Evolutionary conservation across 371 early-diverging fungal genomes (phyloP).

Genomic region (Mortierella polycephala): DNA sequence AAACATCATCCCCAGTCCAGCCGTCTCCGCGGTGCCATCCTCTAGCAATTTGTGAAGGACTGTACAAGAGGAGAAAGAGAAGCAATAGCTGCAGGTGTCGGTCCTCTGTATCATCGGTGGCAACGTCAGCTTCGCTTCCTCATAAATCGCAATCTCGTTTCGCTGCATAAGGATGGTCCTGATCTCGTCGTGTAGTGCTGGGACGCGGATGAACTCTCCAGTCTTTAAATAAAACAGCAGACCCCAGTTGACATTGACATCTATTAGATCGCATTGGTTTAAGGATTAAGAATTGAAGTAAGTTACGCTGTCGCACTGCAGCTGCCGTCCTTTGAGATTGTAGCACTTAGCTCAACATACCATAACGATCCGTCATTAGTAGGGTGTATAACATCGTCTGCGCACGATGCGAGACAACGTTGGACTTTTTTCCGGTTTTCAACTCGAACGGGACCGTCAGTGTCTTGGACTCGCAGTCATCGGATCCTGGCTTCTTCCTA

Average conservation of each 20-base stretch:
- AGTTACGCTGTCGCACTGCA: too few relatives aligned
- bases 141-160: slow-evolving; percentile 76
- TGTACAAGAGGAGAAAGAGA: slow-evolving; percentile 70
- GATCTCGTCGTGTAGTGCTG: slow-evolving; percentile 72
- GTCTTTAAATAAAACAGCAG: slow-evolving; percentile 82
- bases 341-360: slow-evolving; percentile 45
- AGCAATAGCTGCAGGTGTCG: slow-evolving; percentile 80
- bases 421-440: slow-evolving; percentile 82
- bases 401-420: slow-evolving; percentile 77
- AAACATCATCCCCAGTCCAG: slow-evolving; percentile 69
- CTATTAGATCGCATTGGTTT: slow-evolving; percentile 40
- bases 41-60: slow-evolving; percentile 80
- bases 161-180: slow-evolving; percentile 76
- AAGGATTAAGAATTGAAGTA: neutral
- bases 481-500: neutral
- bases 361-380: slow-evolving; percentile 88
- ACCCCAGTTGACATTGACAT: slow-evolving; percentile 72
- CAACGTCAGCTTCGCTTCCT: slow-evolving; percentile 53
- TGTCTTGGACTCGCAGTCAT: slow-evolving; percentile 9
- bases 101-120: slow-evolving; percentile 78
- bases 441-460: slow-evolving; percentile 86
- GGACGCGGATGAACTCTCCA: slow-evolving; percentile 66
- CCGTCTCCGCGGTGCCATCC: slow-evolving; percentile 65
- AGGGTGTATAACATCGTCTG: slow-evolving; percentile 90
- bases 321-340: too few relatives aligned